Conservation (phyloP, 2,329 filamentous ascomycete genomes). For the Aspergillus pseudoviridinutans region DNA sequence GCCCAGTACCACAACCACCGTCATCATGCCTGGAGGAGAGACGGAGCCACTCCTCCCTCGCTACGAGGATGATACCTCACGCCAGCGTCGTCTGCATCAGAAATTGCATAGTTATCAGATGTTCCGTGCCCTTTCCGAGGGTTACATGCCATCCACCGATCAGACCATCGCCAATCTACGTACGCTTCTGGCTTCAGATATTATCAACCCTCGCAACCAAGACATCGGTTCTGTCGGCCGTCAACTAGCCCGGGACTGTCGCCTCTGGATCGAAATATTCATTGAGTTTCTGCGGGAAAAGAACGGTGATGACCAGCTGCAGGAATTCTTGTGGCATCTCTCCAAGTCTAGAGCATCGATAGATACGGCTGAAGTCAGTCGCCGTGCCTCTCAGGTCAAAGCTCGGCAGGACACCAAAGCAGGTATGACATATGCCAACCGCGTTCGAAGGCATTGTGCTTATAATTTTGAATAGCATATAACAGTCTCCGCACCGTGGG, state of each 20-base stretch:
- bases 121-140: constrained; percentile 72
- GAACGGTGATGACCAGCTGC: constrained; percentile 78
- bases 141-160: constrained; percentile 89
- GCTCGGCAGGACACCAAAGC: constrained; percentile 68
- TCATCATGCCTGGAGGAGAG: constrained; percentile 51
- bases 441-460: not conserved
- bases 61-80: constrained; percentile 67
- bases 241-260: constrained; percentile 66
- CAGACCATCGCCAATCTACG: constrained; percentile 77
- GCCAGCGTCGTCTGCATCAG: constrained; percentile 75
- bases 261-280: constrained; percentile 71
- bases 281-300: constrained; percentile 80
- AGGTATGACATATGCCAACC: constrained; percentile 42
- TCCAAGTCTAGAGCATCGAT: constrained; percentile 68
- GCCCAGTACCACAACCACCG: not conserved
- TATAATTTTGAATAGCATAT: constrained; percentile 54
- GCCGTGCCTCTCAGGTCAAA: constrained; percentile 59
- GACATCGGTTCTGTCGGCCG: constrained; percentile 75
- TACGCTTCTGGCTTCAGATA: constrained; percentile 70
- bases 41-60: constrained; percentile 76
- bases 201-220: constrained; percentile 70
- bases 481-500: constrained; percentile 78
- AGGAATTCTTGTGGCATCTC: constrained; percentile 87
- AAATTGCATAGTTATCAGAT: constrained; percentile 95
- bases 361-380: constrained; percentile 61